These are phyloP conservation scores for Ceratobasidium sp. DNA, from an alignment of 1,284 basidiomycete genomes.

Conservation along the genomic window DNA sequence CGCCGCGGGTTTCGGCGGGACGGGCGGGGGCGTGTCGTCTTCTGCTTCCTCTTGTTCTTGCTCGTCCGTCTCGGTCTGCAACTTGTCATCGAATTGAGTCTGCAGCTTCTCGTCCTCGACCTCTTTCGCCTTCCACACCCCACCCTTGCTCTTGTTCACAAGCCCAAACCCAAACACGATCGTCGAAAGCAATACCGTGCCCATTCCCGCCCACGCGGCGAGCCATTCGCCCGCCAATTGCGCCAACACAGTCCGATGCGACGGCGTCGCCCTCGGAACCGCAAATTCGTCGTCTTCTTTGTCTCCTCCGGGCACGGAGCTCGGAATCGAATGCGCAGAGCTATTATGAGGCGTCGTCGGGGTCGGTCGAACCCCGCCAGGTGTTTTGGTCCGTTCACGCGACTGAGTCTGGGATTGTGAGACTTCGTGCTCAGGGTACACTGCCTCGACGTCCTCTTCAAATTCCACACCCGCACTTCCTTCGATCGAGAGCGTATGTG, in stretches of 20 bases:
- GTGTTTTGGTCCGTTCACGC: conserved; percentile 29
- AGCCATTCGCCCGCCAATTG: conserved; percentile 30
- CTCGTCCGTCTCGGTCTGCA: background rate
- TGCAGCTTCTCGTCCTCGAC: background rate
- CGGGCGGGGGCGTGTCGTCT: conserved; percentile 33
- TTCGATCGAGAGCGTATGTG: conserved; percentile 35
- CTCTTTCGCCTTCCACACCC: background rate
- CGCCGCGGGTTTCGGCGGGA: conserved; percentile 25
- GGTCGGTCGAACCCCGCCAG: conserved; percentile 6
- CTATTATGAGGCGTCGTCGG: conserved; percentile 20
- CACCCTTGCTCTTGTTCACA: conserved; percentile 4
- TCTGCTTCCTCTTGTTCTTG: background rate
- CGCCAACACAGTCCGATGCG: conserved; percentile 24
- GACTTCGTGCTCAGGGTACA: conserved; percentile 11
- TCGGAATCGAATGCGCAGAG: background rate
- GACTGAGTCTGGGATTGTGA: conserved; percentile 43
- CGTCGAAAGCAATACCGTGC: conserved; percentile 25
- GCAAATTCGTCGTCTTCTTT: background rate
- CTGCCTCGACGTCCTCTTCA: background rate
- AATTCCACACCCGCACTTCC: conserved; percentile 54
- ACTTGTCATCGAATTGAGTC: background rate
- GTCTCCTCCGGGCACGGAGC: background rate
- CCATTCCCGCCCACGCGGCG: conserved; percentile 37
- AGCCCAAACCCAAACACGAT: conserved; percentile 40
- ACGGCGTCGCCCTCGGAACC: conserved; percentile 32